Evolutionary conservation across 176 grass and related monocot species (phyloP), one percentile per base, ranked within the genome.

Genomic region (Alloteropsis semialata): DNA sequence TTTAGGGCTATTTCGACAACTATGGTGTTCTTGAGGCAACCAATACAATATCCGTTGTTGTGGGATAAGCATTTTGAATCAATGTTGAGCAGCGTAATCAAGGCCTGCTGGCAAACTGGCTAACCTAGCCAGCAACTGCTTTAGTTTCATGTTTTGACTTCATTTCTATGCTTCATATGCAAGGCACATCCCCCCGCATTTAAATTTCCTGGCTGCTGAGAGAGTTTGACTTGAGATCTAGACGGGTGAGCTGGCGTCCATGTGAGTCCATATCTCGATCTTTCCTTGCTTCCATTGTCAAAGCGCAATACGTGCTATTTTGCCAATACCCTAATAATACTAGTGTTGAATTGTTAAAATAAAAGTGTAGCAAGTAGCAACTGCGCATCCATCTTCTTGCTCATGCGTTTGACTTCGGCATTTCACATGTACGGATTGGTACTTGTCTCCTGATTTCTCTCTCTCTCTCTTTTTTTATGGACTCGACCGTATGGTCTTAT

Each of bases 161-260:
- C 17, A 72, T 72, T 50, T 50, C 6, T 46, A 50, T 33, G 27
- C 3, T 48, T 44, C 41, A 77, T 62, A 13, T 13, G 54, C n/a
- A 59, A 28, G n/a, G n/a, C 25, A 59, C 24, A 30, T 43, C 19
- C 14, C 5, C 12, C n/a, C n/a, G n/a, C 0, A 5, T 22, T 46
- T 16, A 13, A 22, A 22, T 75, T 4, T n/a, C 11, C 25, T 62
- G 8, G 14, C 19, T 74, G 70, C 21, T 48, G 21, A 46, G 5
- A 60, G 30, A 63, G 27, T 73, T 83, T 63, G 69, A 83, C 70
- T 74, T 74, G 15, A 63, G 57, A 74, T 64, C 56, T 38, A 74
- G 55, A 60, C 69, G 18, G 32, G 63, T 74, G 56, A 74, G 67
- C 54, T 83, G 46, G 81, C 42, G 36, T 27, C 24, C 27, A 71